phyloP scores from a whole-genome alignment of 306 rosid genomes.

The Prinsepia uniflora region DNA sequence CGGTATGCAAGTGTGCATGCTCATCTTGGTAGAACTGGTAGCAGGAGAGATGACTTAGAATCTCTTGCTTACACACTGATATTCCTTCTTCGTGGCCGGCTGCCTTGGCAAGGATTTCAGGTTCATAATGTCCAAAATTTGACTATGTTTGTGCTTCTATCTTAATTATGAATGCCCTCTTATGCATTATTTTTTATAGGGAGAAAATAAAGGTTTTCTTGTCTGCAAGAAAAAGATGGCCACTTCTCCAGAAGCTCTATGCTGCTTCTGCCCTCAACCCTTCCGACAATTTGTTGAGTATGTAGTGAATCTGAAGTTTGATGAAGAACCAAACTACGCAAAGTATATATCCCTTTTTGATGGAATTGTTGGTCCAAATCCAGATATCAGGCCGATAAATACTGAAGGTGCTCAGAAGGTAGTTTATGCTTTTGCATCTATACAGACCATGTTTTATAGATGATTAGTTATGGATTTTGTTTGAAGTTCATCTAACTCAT shows the following conservation, averaged over 20 bases:
- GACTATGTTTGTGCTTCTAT: slow-evolving; percentile 4
- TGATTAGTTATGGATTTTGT: slow-evolving; percentile 3
- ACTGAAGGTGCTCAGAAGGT: slow-evolving; percentile 90
- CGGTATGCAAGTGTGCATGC: slow-evolving; percentile 92
- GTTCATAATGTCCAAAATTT: slow-evolving; percentile 29
- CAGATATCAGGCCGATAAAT: slow-evolving; percentile 73
- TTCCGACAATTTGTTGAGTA: slow-evolving; percentile 73
- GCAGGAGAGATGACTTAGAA: slow-evolving; percentile 91
- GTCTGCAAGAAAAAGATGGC: slow-evolving; percentile 90
- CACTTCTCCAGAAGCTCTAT: slow-evolving; percentile 64
- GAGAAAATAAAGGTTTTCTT: slow-evolving; percentile 82
- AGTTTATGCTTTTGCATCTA: slow-evolving; percentile 14
- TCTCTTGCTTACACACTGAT: slow-evolving; percentile 87
- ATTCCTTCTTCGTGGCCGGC: slow-evolving; percentile 83
- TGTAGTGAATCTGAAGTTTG: slow-evolving; percentile 74
- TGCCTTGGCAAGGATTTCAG: slow-evolving; percentile 97
- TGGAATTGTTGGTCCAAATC: slow-evolving; percentile 80
- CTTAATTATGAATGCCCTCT: neutral
- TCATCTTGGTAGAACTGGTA: slow-evolving; percentile 87
- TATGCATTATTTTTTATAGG: slow-evolving; percentile 38
- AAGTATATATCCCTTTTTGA: slow-evolving; percentile 79
- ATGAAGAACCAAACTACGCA: slow-evolving; percentile 88
- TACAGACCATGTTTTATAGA: neutral
- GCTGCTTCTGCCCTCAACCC: slow-evolving; percentile 78
- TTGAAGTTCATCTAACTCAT: slow-evolving; percentile 20